Conservation (phyloP, 352 stramenopile species). For the Pythium biforme region DNA sequence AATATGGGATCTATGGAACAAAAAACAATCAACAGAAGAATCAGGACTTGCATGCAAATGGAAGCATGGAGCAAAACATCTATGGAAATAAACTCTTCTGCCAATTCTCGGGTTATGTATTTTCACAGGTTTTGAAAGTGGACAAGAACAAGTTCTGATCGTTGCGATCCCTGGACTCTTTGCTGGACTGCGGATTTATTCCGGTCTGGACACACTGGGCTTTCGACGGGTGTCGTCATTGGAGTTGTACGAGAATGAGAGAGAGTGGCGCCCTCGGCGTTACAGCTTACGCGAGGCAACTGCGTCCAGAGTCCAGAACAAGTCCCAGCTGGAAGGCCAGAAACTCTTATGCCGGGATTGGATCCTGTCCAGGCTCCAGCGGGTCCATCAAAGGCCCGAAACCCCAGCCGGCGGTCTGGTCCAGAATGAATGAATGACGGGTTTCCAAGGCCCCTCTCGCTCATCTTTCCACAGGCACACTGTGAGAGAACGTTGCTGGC, state of each 20-base stretch:
- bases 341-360: conserved; percentile 1
- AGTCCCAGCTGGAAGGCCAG: background rate
- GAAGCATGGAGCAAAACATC: too few species aligned
- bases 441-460: background rate
- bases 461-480: background rate
- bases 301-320: background rate
- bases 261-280: background rate
- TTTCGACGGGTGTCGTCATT: background rate
- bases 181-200: too few species aligned
- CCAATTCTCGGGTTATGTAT: too few species aligned
- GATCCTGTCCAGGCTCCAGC: background rate
- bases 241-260: background rate
- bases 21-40: background rate
- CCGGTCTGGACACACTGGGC: too few species aligned
- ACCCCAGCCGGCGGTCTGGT: background rate
- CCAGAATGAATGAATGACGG: background rate
- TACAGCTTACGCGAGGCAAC: background rate
- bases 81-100: too few species aligned
- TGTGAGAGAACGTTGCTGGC: conserved; percentile 5
- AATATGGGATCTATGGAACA: background rate
- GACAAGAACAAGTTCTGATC: too few species aligned
- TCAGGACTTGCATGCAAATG: too few species aligned
- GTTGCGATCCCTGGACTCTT: too few species aligned
- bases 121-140: too few species aligned
- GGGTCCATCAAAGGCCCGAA: background rate